Evolutionary conservation across 2,329 filamentous ascomycete genomes (phyloP), one percentile per base, ranked within the genome.

Genomic region (Fusarium marasasianum): DNA sequence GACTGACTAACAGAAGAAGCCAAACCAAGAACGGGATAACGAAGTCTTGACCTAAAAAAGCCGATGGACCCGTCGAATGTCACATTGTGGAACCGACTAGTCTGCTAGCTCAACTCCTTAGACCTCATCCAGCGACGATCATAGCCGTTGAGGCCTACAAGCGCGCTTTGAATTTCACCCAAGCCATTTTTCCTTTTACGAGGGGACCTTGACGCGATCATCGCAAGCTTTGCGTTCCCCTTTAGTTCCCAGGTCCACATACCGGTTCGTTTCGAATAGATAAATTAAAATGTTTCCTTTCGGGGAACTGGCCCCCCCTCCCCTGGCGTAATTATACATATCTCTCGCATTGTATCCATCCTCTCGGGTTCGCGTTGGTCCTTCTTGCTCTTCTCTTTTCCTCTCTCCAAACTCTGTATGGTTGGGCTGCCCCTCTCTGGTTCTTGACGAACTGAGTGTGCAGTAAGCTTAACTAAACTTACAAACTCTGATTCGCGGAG

Each of bases 241-340:
- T 38, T 29, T 40, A 40, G 51, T 18, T 54, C 51, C 18, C 24
- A 40, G 20, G 20, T n/a, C 24, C 51, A 55, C 51, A 17, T 54
- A 37, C 50, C 31, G n/a, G 31, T 37, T n/a, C 40, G 59, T 62
- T 62, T 62, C 51, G 33, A 56, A 24, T 51, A 38, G 33, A 37
- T 20, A 44, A 62, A 57, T 57, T 57, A 38, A 57, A 62, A 31
- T 44, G 50, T 62, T 43, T 60, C 57, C 48, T 22, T 31, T 33
- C 33, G 43, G 33, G 24, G n/a, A 29, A 38, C 8, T 24, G n/a
- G 7, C 29, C 10, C 59, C 59, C 31, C 59, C 14, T 50, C 31
- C 59, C 40, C 35, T 58, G 66, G 66, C 51, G 51, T 26, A 24
- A 37, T 69, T 60, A 31, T 70, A 70, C 66, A 70, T 71, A 69